A percentile compares a stretch with the other conserved stretches of the same genome.
Conservation (phyloP, 257 asterid species). For the Fraxinus excelsior region DNA sequence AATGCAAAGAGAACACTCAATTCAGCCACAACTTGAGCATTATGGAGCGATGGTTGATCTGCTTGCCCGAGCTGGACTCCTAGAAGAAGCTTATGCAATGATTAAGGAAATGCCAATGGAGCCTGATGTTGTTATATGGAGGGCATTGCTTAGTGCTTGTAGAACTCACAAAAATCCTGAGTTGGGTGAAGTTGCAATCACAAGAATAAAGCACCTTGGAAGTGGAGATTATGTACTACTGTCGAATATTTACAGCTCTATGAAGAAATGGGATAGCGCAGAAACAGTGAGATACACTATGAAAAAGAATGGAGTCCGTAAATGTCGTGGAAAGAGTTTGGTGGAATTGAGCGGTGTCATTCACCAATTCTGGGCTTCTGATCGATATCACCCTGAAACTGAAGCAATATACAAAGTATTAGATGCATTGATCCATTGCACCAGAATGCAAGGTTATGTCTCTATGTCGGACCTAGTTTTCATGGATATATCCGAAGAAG, state of each 20-base stretch:
- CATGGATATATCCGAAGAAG: constrained; percentile 87
- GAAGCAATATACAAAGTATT: constrained; percentile 57
- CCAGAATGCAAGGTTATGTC: constrained; percentile 62
- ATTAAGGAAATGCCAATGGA: constrained; percentile 64
- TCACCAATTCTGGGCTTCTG: constrained; percentile 70
- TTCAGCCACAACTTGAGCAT: constrained; percentile 76
- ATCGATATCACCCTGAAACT: constrained; percentile 56
- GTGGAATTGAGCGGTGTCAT: constrained; percentile 53
- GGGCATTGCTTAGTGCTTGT: constrained; percentile 75
- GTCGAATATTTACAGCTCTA: constrained; percentile 70
- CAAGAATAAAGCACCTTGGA: constrained; percentile 50
- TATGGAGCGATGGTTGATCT: constrained; percentile 84
- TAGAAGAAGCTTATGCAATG: constrained; percentile 60
- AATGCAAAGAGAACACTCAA: constrained; percentile 51
- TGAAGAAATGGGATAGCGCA: constrained; percentile 63
- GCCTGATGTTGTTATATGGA: constrained; percentile 76
- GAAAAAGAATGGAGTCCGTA: constrained; percentile 58
- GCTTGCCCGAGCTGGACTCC: constrained; percentile 65
- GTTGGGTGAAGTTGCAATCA: constrained; percentile 54
- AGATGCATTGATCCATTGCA: constrained; percentile 46
- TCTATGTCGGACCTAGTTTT: constrained; percentile 53
- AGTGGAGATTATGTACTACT: constrained; percentile 70
- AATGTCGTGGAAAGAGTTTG: constrained; percentile 75
- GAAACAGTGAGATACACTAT: constrained; percentile 54
- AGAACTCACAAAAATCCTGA: constrained; percentile 56